Evolutionary conservation across 176 grass and related monocot genomes (phyloP).

Genomic region (Zea mays): DNA sequence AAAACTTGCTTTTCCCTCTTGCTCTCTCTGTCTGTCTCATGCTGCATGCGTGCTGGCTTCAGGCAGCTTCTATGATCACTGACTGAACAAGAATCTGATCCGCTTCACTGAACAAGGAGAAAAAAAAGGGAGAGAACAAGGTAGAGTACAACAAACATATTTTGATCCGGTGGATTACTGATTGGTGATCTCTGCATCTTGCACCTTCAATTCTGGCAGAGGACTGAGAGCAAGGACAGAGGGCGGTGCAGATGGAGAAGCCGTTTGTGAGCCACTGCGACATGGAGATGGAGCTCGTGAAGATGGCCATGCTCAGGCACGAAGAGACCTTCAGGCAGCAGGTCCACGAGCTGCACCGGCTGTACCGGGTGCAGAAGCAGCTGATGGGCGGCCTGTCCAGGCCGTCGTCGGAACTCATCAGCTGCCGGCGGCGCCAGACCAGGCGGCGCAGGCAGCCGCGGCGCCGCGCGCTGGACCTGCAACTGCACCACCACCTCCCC

Average conservation of each 20-base stretch:
- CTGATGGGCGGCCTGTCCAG: constrained; percentile 49
- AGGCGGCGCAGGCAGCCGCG: constrained; percentile 41
- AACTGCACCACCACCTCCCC: background rate
- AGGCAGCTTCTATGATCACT: background rate
- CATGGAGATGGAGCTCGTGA: constrained; percentile 75
- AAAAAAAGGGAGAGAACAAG: background rate
- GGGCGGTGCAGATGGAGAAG: constrained; percentile 48
- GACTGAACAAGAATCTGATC: constrained; percentile 21
- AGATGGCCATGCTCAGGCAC: constrained; percentile 76
- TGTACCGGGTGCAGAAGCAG: constrained; percentile 71
- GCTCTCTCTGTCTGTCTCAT: constrained; percentile 6
- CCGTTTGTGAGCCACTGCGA: constrained; percentile 51
- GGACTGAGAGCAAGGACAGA: background rate
- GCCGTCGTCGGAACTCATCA: constrained; percentile 10
- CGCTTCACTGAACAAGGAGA: background rate
- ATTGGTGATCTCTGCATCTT: background rate
- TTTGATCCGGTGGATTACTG: background rate
- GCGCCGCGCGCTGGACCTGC: constrained; percentile 37
- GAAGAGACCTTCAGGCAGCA: constrained; percentile 73
- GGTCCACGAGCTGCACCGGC: constrained; percentile 66
- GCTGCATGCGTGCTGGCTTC: background rate
- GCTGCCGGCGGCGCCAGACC: constrained; percentile 38
- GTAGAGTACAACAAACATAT: constrained; percentile 17
- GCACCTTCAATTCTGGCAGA: background rate
- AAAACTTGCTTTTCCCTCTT: background rate